Evolutionary conservation across 139 green algal genomes (phyloP), one percentile per base, ranked within the genome.

Genomic region (Choricystis sp.): DNA sequence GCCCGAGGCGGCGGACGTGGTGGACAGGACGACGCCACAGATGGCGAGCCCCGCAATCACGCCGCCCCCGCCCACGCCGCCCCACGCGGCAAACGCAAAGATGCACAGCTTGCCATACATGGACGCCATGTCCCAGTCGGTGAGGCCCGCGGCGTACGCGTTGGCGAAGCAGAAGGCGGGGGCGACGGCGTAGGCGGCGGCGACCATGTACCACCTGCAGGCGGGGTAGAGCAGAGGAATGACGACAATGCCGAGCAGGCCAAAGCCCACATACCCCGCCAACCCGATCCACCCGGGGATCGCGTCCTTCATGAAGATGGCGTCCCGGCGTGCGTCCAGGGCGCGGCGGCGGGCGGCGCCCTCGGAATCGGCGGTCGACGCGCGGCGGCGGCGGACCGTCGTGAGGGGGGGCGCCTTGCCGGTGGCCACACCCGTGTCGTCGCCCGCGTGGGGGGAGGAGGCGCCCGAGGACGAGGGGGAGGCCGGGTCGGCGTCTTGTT

Each of bases 11-110:
- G 61, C 62, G 40, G 60, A 62, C 1, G 70, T 70, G 4, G 66
- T 70, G n/a, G 59, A 57, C 2, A 76, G 49, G 16, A 78, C 63
- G 23, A 79, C 66, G 57, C 73, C 74, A 26, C 67, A 73, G 26
- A 75, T 66, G 23, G 63, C 71, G 1, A 76, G 69, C 19, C 69
- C 69, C 1, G 69, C 40, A 49, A 70, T 71, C 31, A 74, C 55
- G 60, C 69, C 69, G 31, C 64, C 74, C 4, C 59, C 60, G 28
- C 63, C 49, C 25, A 61, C 25, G 21, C 69, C 69, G 0, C 61
- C 70, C 76, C 76, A 82, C 22, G 67, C 70, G 1, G 76, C 70
- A 63, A 82, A 82, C 1, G 65, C 52, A 57, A 82, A 79, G 60
- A 82, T 74, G 25, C 64, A 64, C 63, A 82, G 71, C 73, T 82